Evolutionary conservation across 2,329 filamentous ascomycete species (phyloP), one percentile per base, ranked within the genome.

Genomic region (Fusarium newnesense): DNA sequence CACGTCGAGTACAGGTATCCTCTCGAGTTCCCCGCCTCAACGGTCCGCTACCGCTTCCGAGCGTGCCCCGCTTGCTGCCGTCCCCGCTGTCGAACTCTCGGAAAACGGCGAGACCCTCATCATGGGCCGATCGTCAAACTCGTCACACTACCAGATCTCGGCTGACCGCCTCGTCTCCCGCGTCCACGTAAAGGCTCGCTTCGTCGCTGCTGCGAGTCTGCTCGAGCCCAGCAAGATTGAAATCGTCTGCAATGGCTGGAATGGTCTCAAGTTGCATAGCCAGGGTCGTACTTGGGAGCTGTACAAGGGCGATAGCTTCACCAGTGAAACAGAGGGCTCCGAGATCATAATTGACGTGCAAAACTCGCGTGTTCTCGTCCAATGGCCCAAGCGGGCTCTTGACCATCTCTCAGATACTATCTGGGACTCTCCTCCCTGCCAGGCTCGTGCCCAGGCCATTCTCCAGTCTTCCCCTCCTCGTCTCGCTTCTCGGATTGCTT

Each of bases 311-410:
- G 95, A 97, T 80, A 93, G 90, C 56, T 98, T 98, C 82, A 93
- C 92, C 52, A 97, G 95, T 65, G 94, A 97, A 83, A 95, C 95
- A 36, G 94, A 95, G 79, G 90, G 92, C 74, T 91, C 91, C 24
- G 95, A 97, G 78, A 95, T 99, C 81, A 97, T 99, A 91, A 85
- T 99, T 72, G 95, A 98, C 81, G 95, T 98, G 46, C 94, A 97
- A 78, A 95, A 97, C 80, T 92, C 95, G 60, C 93, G 96, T 72
- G 94, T 98, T 49, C 87, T 97, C 81, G 86, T 99, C 70, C 90
- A 92, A 79, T 98, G 96, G 96, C 96, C 96, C 49, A 89, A 84
- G 82, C 87, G 80, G 83, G 77, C 81, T 85, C 78, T 83, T 78
- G 88, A 84, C 32, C 85, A 85, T 69, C 83, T 89, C 69, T 91